Evolutionary conservation across 2,329 filamentous ascomycete genomes (phyloP).

Genomic region (Hymenoscyphus repandus): DNA sequence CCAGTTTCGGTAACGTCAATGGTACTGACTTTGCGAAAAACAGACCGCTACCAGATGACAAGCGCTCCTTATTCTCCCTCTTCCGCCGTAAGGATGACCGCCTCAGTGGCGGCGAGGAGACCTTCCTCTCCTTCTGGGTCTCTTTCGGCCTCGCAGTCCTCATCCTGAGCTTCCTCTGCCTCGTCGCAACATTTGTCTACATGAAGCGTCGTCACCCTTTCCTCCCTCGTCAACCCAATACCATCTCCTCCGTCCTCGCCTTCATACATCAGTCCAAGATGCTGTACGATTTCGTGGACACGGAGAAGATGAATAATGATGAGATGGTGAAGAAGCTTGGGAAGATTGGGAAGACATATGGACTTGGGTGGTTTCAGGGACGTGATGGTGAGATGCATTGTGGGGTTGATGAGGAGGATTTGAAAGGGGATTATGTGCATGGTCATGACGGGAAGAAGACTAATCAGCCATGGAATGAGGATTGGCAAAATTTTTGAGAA

Average conservation of each 20-base stretch:
- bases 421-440: slow-evolving; percentile 61
- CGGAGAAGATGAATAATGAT: slow-evolving; percentile 47
- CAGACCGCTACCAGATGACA: neutral
- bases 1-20: slow-evolving; percentile 59
- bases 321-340: slow-evolving; percentile 59
- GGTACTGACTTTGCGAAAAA: slow-evolving; percentile 51
- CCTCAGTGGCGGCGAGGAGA: slow-evolving; percentile 52
- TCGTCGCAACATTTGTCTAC: slow-evolving; percentile 56
- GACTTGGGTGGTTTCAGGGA: slow-evolving; percentile 71
- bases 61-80: neutral
- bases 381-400: slow-evolving; percentile 69
- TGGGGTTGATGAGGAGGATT: slow-evolving; percentile 72
- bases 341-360: slow-evolving; percentile 61
- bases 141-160: slow-evolving; percentile 56
- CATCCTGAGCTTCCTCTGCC: slow-evolving; percentile 54
- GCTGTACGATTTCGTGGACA: slow-evolving; percentile 70
- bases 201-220: slow-evolving; percentile 61
- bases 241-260: slow-evolving; percentile 69
- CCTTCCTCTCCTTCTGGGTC: slow-evolving; percentile 58
- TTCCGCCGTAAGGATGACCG: neutral
- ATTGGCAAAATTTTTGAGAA: slow-evolving; percentile 26
- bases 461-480: slow-evolving; percentile 27
- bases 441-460: slow-evolving; percentile 29
- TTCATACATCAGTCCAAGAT: slow-evolving; percentile 79
- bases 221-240: slow-evolving; percentile 71